Evolutionary conservation across 2,329 filamentous ascomycete species (phyloP), one percentile per base, ranked within the genome.

Genomic region (Graphiopsis chlorocephala): DNA sequence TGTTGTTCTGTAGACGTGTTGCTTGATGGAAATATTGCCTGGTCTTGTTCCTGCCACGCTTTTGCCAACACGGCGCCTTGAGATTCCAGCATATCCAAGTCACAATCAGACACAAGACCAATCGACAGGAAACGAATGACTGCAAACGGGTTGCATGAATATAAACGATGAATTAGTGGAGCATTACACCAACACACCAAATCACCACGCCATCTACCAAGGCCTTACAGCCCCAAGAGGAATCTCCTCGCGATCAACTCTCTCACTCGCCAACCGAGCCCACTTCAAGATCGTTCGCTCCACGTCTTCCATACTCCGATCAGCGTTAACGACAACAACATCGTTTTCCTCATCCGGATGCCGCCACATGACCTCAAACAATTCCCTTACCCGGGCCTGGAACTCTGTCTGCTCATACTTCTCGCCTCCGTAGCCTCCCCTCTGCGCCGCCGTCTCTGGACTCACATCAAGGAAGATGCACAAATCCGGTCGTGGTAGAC

Each of bases 401-500:
- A 97, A 91, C 73, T 88, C 87, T 66, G 85, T 85, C 75, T 87
- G 90, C 80, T 99, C 95, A 74, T 98, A 99, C 68, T 91, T 84
- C 82, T 99, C 95, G 20, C 84, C 85, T 1, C 95, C 95, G 82
- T 89, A 99, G 0, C 92, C 94, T n/a, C 92, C 93, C 20, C 95
- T 84, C 71, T 84, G 84, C 31, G 85, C 86, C 11, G 93, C 93
- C 66, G 88, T 85, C 57, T 88, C 85, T 38, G 91, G 86, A 7
- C 89, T 86, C 59, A 98, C 85, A 73, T 95, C 91, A 33, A 99
- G 83, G 74, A 98, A 98, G 0, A 98, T 77, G 12, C 94, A 92
- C 11, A 93, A 75, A 79, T 99, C 95, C 0, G 95, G 94, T 4
- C 90, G 86, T 1, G 95, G 94, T 0, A 99, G 84, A 0, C 94